A percentile compares a stretch with the other conserved stretches of the same genome.
phyloP scores from a whole-genome alignment of 192 early-diverging fungal species.

The Coemansia sp. region DNA sequence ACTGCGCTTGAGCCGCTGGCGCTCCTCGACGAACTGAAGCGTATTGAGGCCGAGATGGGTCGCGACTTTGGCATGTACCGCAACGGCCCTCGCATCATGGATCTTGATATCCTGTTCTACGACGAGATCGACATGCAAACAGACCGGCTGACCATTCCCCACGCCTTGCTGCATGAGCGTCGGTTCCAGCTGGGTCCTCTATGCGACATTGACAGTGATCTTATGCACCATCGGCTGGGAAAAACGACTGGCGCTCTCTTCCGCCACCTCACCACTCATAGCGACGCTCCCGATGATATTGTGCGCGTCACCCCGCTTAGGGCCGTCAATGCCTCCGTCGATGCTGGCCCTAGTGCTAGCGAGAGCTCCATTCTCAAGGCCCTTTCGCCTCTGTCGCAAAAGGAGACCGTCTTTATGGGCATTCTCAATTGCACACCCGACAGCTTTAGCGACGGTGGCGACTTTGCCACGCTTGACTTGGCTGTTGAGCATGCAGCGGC shows the following conservation, averaged over 20 bases:
- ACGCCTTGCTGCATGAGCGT: slow-evolving; percentile 82
- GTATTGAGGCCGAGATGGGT: slow-evolving; percentile 81
- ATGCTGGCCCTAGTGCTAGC: slow-evolving; percentile 15
- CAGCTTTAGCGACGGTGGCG: slow-evolving; percentile 93
- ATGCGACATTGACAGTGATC: slow-evolving; percentile 86
- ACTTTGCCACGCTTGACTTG: slow-evolving; percentile 57
- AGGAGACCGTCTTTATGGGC: slow-evolving; percentile 87
- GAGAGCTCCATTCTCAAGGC: slow-evolving; percentile 57
- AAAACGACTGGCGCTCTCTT: slow-evolving; percentile 70
- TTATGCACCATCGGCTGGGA: slow-evolving; percentile 86
- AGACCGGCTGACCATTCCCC: slow-evolving; percentile 79
- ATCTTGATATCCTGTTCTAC: slow-evolving; percentile 96
- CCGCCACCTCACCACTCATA: slow-evolving; percentile 52
- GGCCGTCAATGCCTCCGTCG: slow-evolving; percentile 12
- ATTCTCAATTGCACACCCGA: slow-evolving; percentile 97
- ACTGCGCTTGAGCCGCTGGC: slow-evolving; percentile 73
- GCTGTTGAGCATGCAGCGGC: slow-evolving; percentile 66
- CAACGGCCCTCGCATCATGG: slow-evolving; percentile 90
- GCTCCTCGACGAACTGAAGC: slow-evolving; percentile 75
- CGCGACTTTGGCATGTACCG: slow-evolving; percentile 64
- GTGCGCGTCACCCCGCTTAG: slow-evolving; percentile 52
- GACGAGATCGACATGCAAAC: slow-evolving; percentile 69
- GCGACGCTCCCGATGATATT: slow-evolving; percentile 54
- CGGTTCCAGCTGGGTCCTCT: slow-evolving; percentile 94
- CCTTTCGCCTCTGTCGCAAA: slow-evolving; percentile 36